Evolutionary conservation across 2,329 filamentous ascomycete genomes (phyloP).

Genomic region (Phaeomoniella chlamydospora): DNA sequence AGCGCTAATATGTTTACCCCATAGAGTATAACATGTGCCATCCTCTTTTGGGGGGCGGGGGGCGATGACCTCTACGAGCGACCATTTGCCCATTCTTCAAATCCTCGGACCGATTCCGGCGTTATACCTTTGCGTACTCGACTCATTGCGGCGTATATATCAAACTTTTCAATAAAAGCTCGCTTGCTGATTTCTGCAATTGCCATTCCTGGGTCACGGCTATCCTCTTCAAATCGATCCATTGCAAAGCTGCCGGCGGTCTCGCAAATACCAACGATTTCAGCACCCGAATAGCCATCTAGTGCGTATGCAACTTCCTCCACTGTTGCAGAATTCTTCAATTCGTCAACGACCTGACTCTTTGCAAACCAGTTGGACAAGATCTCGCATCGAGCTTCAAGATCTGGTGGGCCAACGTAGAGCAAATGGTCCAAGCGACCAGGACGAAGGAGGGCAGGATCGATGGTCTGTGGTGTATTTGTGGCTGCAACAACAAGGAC

Average conservation of each 20-base stretch:
- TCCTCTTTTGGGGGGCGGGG: no score
- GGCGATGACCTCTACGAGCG: no score
- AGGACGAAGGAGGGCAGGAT: conserved; percentile 71
- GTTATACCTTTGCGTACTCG: not conserved
- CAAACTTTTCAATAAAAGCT: not conserved
- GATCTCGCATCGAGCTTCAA: conserved; percentile 60
- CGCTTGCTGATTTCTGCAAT: not conserved
- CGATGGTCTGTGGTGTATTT: conserved; percentile 75
- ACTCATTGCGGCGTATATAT: not conserved
- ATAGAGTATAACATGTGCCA: no score
- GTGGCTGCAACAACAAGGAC: conserved; percentile 84
- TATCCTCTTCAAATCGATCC: conserved; percentile 30
- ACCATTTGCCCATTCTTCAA: not conserved
- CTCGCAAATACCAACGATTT: conserved; percentile 51
- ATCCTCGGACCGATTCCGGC: not conserved
- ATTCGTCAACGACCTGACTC: conserved; percentile 45
- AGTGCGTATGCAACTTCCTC: conserved; percentile 35
- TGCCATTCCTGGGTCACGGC: not conserved
- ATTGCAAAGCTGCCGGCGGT: conserved; percentile 35
- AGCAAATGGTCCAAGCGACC: conserved; percentile 75
- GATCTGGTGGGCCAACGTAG: conserved; percentile 71
- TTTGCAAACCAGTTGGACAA: conserved; percentile 52
- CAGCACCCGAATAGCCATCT: conserved; percentile 78
- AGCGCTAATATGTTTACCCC: no score
- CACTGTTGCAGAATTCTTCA: conserved; percentile 47